These are phyloP conservation scores for Daphne laureola DNA, from an alignment of 441 rosid genomes.

Conservation along the genomic window DNA sequence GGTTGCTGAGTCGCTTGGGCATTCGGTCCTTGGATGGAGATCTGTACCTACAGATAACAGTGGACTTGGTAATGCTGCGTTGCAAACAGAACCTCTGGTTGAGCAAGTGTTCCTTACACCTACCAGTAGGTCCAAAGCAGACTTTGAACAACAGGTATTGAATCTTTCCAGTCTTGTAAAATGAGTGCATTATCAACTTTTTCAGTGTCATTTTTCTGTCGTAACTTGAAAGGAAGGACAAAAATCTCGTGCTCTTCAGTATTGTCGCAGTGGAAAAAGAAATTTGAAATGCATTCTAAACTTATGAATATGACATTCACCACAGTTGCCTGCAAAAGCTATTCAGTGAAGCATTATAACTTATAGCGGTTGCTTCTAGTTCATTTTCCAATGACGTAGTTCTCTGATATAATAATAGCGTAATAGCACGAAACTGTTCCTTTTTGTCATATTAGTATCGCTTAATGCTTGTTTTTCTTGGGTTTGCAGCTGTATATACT, in stretches of 20 bases:
- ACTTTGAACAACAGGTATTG: conserved; percentile 87
- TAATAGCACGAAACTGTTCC: background rate
- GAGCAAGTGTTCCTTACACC: conserved; percentile 96
- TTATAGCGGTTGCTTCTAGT: no score
- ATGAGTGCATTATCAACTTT: background rate
- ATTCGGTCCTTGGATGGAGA: conserved; percentile 95
- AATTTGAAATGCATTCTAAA: no score
- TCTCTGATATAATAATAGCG: no score
- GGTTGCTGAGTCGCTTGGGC: conserved; percentile 99
- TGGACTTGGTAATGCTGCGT: conserved; percentile 78
- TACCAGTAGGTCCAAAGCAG: conserved; percentile 60
- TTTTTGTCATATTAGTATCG: background rate
- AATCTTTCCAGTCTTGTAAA: background rate
- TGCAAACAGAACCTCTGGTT: conserved; percentile 86
- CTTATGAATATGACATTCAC: no score
- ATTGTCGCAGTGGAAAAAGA: no score
- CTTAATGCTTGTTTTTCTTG: conserved; percentile 11
- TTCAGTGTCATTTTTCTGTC: background rate
- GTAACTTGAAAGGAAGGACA: background rate
- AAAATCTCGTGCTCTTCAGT: background rate
- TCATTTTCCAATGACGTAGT: no score
- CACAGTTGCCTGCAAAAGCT: no score
- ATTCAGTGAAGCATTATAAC: no score
- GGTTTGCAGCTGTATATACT: conserved; percentile 86
- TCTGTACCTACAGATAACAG: conserved; percentile 86